Evolutionary conservation across 768 basidiomycete genomes (phyloP).

Genomic region (Termitomyces heimii): DNA sequence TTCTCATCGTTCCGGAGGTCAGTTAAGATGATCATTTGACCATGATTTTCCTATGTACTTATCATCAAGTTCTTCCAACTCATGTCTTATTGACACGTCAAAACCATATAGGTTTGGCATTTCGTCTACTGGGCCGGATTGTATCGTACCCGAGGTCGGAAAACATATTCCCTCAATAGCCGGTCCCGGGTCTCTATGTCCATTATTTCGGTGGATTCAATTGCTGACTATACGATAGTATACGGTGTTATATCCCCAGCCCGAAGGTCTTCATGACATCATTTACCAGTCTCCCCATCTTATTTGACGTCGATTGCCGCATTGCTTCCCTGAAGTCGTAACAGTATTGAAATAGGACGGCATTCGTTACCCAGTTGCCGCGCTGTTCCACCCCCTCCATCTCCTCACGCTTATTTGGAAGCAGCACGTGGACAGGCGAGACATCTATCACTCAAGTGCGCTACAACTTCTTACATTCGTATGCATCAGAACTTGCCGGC

Average conservation of each 20-base stretch:
- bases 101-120: not conserved
- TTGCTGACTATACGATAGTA: not conserved
- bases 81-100: not conserved
- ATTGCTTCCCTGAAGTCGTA: constrained; percentile 2
- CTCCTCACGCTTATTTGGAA: constrained; percentile 11
- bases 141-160: not conserved
- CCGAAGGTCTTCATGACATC: not conserved
- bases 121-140: not conserved
- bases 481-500: constrained; percentile 4
- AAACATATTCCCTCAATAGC: not conserved
- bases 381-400: constrained; percentile 5
- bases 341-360: constrained; percentile 10
- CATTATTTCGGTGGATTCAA: constrained; percentile 3
- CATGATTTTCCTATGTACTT: not conserved
- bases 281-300: constrained; percentile 6
- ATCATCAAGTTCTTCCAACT: not conserved
- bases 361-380: constrained; percentile 7
- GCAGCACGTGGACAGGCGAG: constrained; percentile 8
- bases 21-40: not conserved
- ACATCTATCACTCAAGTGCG: constrained; percentile 1
- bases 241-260: constrained; percentile 8
- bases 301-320: constrained; percentile 7
- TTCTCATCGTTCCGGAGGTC: not conserved
- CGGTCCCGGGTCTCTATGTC: not conserved
- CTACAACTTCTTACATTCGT: constrained; percentile 1